Evolutionary conservation across 768 basidiomycete species (phyloP), one percentile per base, ranked within the genome.

Genomic region (Mycena floridula): DNA sequence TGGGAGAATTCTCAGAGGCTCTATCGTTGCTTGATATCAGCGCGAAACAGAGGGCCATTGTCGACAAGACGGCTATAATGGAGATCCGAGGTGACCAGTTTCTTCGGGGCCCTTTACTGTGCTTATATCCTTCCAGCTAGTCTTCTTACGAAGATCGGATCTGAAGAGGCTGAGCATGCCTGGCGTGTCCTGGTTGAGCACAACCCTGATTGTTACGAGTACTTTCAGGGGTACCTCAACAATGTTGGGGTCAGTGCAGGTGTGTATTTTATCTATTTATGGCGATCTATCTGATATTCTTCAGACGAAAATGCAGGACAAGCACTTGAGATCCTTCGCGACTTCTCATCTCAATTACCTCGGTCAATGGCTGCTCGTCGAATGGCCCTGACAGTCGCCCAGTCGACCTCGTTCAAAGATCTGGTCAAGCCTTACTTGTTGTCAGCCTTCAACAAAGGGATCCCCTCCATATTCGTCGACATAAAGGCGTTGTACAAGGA

Each of bases 381-480:
- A 7, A 61, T 98, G 9, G 80, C 82, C 5, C 74, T 99, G 2
- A 72, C 72, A 5, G 66, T 92, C 40, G 74, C 87, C 0, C 56
- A 72, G 13, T 86, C 79, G 18, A 80, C 84, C 16, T 66, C 74
- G 18, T 98, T 98, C 68, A 74, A 67, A 42, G 62, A 69, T 24
- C 69, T 86, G 9, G 77, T 77, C 5, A 69, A 72, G 45, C 64
- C 73, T 4, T 97, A 98, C 61, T 64, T 98, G 38, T 56, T 73
- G 5, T 68, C 72, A 4, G 86, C 78, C 7, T 69, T 99, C 11
- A 73, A 71, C 32, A 90, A 89, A 57, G 95, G 94, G 51, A 73
- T 98, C 28, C 96, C 96, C 2, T 96, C 92, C 2, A 69, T 98
- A 2, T 99, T 98, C 56, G 80, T 85, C 15, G 94, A 97, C 63